Evolutionary conservation across 345 rosid genomes (phyloP).

Genomic region (Citrus sp.): DNA sequence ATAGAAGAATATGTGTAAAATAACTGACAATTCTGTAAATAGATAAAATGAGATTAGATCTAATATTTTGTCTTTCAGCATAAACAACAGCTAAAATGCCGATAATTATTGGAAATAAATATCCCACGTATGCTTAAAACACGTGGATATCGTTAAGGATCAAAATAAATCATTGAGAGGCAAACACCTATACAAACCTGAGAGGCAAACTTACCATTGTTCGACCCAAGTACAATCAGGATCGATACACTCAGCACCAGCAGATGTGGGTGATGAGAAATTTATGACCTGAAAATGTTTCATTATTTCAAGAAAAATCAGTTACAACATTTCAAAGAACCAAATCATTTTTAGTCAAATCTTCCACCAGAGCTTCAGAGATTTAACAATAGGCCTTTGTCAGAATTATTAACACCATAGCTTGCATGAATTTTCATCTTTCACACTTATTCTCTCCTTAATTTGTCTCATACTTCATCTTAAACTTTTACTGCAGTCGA

Average conservation of each 20-base stretch:
- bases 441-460: not conserved
- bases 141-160: not conserved
- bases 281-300: slow-evolving; percentile 51
- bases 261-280: slow-evolving; percentile 75
- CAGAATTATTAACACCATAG: not conserved
- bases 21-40: not conserved
- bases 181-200: slow-evolving; percentile 3
- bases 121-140: not conserved
- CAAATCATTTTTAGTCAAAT: not conserved
- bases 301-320: not conserved
- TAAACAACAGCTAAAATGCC: not conserved
- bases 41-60: slow-evolving; percentile 3
- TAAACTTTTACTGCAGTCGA: not conserved
- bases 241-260: slow-evolving; percentile 87
- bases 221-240: slow-evolving; percentile 84
- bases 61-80: not conserved
- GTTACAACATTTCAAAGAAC: not conserved
- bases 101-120: not conserved
- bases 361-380: not conserved
- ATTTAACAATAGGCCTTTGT: not conserved
- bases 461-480: not conserved
- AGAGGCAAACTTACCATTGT: slow-evolving; percentile 61
- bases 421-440: not conserved
- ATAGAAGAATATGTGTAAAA: not conserved
- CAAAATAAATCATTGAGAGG: not conserved